phyloP scores from a whole-genome alignment of 129 eudicot genomes.

The Gnaphalium uliginosum region DNA sequence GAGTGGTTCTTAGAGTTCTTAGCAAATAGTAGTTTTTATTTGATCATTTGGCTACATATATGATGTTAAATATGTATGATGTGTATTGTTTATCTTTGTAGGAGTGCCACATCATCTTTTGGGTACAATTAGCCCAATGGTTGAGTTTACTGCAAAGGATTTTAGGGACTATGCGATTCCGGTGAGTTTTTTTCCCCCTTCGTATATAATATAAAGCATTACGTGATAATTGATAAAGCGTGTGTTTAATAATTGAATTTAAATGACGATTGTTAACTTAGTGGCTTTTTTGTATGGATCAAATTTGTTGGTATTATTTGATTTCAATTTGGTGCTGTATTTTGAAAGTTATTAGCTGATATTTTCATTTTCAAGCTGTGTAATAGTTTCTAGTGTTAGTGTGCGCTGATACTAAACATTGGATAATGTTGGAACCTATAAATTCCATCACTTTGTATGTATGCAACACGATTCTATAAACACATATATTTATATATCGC shows the following conservation, averaged over 20 bases:
- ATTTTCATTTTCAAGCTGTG: background rate
- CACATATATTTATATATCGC: no score
- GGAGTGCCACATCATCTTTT: constrained; percentile 93
- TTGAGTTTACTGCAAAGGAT: constrained; percentile 81
- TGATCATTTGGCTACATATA: no score
- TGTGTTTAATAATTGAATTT: background rate
- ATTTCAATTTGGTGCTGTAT: background rate
- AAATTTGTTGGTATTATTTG: background rate
- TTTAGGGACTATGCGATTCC: constrained; percentile 72
- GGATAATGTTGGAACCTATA: no score
- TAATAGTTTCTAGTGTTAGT: no score
- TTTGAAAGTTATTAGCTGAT: background rate
- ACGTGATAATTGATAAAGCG: background rate
- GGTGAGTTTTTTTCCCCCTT: constrained; percentile 40
- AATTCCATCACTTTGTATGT: no score
- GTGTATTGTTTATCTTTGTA: constrained; percentile 22
- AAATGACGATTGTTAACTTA: background rate
- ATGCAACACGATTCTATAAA: no score
- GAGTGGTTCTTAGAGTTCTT: no score
- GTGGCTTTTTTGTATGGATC: background rate
- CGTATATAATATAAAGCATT: background rate
- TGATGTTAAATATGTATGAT: no score
- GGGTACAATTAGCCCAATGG: constrained; percentile 74
- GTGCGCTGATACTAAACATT: no score
- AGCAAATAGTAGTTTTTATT: no score